phyloP scores from a whole-genome alignment of 73 alveolate genomes.

The Blepharisma japonicum region DNA sequence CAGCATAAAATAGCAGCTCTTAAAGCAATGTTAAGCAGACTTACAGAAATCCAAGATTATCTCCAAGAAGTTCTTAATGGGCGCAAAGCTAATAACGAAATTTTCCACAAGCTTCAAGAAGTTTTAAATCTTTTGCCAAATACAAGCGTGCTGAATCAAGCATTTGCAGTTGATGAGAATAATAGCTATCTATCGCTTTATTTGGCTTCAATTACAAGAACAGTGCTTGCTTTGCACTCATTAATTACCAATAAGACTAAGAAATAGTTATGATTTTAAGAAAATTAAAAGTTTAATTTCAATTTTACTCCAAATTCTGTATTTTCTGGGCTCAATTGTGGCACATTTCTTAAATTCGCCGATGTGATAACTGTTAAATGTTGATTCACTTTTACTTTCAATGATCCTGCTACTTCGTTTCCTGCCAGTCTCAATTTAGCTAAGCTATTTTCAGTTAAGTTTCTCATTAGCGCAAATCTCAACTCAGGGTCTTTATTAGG shows the following conservation, averaged over 20 bases:
- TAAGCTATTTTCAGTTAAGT: no score
- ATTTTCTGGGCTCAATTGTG: no score
- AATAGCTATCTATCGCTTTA: slow-evolving; percentile 19
- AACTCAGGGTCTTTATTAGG: no score
- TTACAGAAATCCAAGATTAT: slow-evolving; percentile 47
- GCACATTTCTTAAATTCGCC: no score
- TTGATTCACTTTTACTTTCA: no score
- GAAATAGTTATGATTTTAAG: background rate
- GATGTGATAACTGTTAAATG: no score
- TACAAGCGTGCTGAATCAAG: background rate
- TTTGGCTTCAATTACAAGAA: slow-evolving; percentile 28
- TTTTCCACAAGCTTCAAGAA: slow-evolving; percentile 59
- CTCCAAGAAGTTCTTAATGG: slow-evolving; percentile 37
- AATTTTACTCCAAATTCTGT: no score
- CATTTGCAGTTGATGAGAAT: slow-evolving; percentile 26
- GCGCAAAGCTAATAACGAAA: slow-evolving; percentile 43
- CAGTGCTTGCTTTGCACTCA: slow-evolving; percentile 1
- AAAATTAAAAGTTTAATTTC: no score
- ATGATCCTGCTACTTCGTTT: no score
- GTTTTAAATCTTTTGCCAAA: slow-evolving; percentile 57
- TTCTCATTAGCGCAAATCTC: no score
- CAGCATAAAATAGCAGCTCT: slow-evolving; percentile 56
- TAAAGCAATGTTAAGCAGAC: slow-evolving; percentile 44
- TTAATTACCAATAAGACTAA: slow-evolving; percentile 27
- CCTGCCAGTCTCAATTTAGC: no score